A percentile compares a stretch with the other conserved stretches of the same genome.
phyloP scores from a whole-genome alignment of 2,329 filamentous ascomycete species.

The Pyricularia pennisetigena region DNA sequence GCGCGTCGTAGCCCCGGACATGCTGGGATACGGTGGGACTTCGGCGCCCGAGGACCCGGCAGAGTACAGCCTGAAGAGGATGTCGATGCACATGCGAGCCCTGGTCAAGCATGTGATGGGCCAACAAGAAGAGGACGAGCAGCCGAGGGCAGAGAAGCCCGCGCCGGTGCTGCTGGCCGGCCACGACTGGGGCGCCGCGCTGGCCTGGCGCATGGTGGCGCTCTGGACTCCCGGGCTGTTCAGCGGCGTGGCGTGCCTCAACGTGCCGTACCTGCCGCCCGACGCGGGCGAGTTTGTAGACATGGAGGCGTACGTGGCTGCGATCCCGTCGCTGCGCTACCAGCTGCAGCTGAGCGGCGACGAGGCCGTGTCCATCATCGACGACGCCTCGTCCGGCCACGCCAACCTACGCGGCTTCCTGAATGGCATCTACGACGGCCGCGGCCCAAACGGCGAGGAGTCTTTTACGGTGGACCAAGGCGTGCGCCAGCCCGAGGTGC shows the following conservation, averaged over 20 bases:
- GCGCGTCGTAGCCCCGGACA: constrained; percentile 23
- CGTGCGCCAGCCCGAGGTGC: constrained; percentile 46
- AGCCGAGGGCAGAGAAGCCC: constrained; percentile 7
- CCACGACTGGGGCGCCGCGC: constrained; percentile 35
- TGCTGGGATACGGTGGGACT: constrained; percentile 26
- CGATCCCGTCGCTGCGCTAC: constrained; percentile 65
- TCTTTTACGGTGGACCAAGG: constrained; percentile 54
- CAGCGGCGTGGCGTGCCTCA: constrained; percentile 27
- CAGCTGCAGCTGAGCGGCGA: constrained; percentile 69
- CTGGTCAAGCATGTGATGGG: constrained; percentile 44
- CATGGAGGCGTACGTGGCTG: constrained; percentile 33
- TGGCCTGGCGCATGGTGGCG: constrained; percentile 37
- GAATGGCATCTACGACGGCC: constrained; percentile 59
- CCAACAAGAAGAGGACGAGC: constrained; percentile 10
- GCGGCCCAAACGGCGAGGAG: constrained; percentile 41
- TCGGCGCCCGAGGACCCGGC: constrained; percentile 26
- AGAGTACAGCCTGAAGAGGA: constrained; percentile 23
- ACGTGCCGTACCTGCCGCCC: constrained; percentile 28
- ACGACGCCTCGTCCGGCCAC: constrained; percentile 32
- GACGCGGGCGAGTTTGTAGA: constrained; percentile 29
- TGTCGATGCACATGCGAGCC: constrained; percentile 25
- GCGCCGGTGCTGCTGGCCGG: constrained; percentile 27
- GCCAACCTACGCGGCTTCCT: constrained; percentile 53
- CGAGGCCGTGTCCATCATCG: constrained; percentile 50
- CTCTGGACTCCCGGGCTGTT: constrained; percentile 54